Conservation (phyloP, 2,329 filamentous ascomycete species). For the Fusarium virguliforme region DNA sequence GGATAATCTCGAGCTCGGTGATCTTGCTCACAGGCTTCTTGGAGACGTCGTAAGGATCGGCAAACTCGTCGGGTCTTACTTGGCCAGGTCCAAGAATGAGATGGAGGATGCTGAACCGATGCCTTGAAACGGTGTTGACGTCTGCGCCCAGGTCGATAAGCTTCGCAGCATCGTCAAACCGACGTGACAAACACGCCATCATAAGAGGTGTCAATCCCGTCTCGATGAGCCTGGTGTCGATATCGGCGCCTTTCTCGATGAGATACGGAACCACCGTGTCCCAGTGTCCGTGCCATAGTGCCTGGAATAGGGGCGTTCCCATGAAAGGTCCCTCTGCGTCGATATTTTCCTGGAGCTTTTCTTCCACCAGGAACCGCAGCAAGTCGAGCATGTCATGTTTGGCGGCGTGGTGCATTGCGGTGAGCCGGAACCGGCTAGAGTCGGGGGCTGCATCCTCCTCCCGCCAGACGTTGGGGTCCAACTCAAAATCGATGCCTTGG, state of each 20-base stretch:
- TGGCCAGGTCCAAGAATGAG: constrained; percentile 49
- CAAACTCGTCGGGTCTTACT: constrained; percentile 43
- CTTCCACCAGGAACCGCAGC: constrained; percentile 41
- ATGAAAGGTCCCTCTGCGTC: constrained; percentile 49
- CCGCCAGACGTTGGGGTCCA: constrained; percentile 44
- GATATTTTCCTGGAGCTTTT: constrained; percentile 40
- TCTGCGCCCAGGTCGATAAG: constrained; percentile 49
- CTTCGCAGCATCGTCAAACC: constrained; percentile 49
- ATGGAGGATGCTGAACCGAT: constrained; percentile 51
- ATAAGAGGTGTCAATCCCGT: constrained; percentile 50
- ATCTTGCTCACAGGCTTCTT: constrained; percentile 27
- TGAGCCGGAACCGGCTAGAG: constrained; percentile 44
- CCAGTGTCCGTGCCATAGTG: constrained; percentile 50
- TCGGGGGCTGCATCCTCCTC: constrained; percentile 43
- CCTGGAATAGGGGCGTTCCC: constrained; percentile 50
- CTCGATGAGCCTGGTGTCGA: constrained; percentile 48
- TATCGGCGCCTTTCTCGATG: constrained; percentile 48
- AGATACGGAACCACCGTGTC: constrained; percentile 49
- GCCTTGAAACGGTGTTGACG: constrained; percentile 45
- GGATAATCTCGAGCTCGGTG: constrained; percentile 49
- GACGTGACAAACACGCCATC: constrained; percentile 51
- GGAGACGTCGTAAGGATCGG: constrained; percentile 30
- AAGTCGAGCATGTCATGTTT: constrained; percentile 43
- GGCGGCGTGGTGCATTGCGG: constrained; percentile 50
- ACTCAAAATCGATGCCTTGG: constrained; percentile 48